Evolutionary conservation across 2,329 filamentous ascomycete species (phyloP).

Genomic region (Microcyclospora pomicola): DNA sequence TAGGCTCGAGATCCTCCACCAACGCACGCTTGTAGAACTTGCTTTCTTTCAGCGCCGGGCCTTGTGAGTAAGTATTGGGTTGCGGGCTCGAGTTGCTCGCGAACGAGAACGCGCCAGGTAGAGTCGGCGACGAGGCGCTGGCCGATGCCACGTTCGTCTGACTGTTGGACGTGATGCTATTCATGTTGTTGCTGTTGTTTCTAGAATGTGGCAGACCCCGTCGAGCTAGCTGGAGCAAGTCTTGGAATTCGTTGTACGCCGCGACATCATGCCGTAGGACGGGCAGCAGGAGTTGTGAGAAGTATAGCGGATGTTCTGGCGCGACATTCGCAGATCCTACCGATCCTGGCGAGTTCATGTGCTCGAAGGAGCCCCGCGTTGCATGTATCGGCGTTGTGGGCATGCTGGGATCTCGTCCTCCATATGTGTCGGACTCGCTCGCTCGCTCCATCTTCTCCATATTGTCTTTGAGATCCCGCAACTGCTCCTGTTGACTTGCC

Average conservation of each 20-base stretch:
- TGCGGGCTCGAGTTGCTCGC: slow-evolving; percentile 15
- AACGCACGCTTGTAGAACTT: slow-evolving; percentile 88
- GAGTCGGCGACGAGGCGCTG: slow-evolving; percentile 23
- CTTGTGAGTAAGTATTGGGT: slow-evolving; percentile 8
- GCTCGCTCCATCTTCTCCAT: slow-evolving; percentile 75
- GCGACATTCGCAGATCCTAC: slow-evolving; percentile 38
- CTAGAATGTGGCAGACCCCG: slow-evolving; percentile 48
- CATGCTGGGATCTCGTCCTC: slow-evolving; percentile 44
- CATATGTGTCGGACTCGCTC: slow-evolving; percentile 55
- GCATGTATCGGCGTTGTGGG: slow-evolving; percentile 66
- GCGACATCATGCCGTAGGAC: slow-evolving; percentile 69
- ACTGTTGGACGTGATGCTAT: slow-evolving; percentile 30
- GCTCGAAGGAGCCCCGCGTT: slow-evolving; percentile 48
- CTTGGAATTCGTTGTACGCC: slow-evolving; percentile 73
- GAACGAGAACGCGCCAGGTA: slow-evolving; percentile 30
- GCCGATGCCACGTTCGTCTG: slow-evolving; percentile 33
- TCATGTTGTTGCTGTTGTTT: slow-evolving; percentile 39
- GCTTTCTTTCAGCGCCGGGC: slow-evolving; percentile 57
- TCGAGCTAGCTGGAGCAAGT: slow-evolving; percentile 54
- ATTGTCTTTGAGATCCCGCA: slow-evolving; percentile 78
- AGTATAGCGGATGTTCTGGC: slow-evolving; percentile 54
- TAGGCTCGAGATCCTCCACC: slow-evolving; percentile 87
- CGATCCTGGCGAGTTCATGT: slow-evolving; percentile 38
- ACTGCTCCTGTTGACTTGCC: slow-evolving; percentile 81
- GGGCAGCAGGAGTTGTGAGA: slow-evolving; percentile 70